Base-by-base conservation (phyloP, 495 filamentous ascomycete species). In the Massariosphaeria phaeospora region DNA sequence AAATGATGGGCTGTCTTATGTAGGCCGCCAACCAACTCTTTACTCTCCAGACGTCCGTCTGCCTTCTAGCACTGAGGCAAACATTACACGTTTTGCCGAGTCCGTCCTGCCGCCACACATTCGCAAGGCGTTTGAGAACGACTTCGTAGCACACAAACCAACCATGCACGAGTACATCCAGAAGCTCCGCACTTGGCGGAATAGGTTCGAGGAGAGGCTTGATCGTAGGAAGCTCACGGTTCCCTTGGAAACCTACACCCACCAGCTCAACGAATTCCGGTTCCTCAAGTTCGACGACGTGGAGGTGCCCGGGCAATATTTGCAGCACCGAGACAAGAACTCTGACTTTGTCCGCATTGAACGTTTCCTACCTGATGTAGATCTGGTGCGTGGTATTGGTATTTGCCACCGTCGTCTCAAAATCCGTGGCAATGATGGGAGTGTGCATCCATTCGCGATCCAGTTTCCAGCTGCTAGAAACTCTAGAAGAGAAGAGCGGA, bases 211-310 rank as follows among this genome's bases (percentile, higher is more conserved):
- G 65, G 91, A 96, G 71, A 95, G 91, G 72, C 82, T 99, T 42
- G 94, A 99, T 68, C 85, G 89, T n/a, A 80, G 94, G 30, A 68
- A 73, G 25, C 75, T 82, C 13, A 76, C 76, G 51, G 76, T 75
- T 11, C 79, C 87, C 54, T 74, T 99, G 15, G 94, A 97, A 68
- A 73, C 69, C 25, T 93, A 84, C 67, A 94, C 88, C 23, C 85
- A 85, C 18, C 86, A 93, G 62, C 80, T 99, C 39, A 96, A 88
- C 72, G 94, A 97, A 67, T 97, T 97, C 74, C 79, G 88, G 40
- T 97, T 95, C 74, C 83, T 89, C 65, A 96, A 96, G 67, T 96
- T 97, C 59, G 94, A 99, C 67, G 94, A 97, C 57, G 91, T 99
- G 36, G 94, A 99, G 71, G 83, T 99, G 38, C 94, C 94, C 0